Evolutionary conservation across 495 filamentous ascomycete species (phyloP), one percentile per base, ranked within the genome.

Genomic region (Darksidea phi): DNA sequence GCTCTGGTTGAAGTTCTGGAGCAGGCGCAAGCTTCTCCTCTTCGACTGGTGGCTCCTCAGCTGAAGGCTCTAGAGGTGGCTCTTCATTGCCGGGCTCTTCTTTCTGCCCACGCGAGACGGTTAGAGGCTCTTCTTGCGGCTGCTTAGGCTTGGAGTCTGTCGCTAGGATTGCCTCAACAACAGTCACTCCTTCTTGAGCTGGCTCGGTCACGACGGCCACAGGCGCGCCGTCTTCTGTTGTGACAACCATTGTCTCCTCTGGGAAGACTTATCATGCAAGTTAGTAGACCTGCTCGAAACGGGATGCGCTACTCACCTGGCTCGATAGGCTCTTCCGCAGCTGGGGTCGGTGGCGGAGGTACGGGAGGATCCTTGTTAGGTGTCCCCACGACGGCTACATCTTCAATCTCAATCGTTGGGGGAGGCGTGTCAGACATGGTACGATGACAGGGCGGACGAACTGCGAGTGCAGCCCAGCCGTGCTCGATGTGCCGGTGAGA

Each of bases 341-440:
- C 52, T 32, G 59, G 59, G 0, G 59, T 62, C 23, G 50, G 49
- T 13, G 59, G 59, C 6, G 59, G 59, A 10, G 59, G 59, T 8
- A 42, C 28, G n/a, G 59, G 59, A 50, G 59, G 57, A 0, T 32
- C 28, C 28, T 32, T 32, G 28, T 32, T 32, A 32, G 28, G 28
- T 10, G 28, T 32, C 28, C 51, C 56, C 36, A 2, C 28, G 25
- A 17, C 8, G n/a, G 32, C 4, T n/a, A 25, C 34, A 18, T 52
- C 15, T 4, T 43, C 15, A 5, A 43, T 43, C 41, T 43, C 41
- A 15, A 43, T 43, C 6, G 18, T 26, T 3, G 48, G 56, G 13
- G 48, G 17, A 18, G 53, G 17, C 7, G 53, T 8, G 57, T 61
- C 48, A 23, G 37, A 17, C 48, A 54, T 54, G 24, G 20, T 34